Conservation (phyloP, 176 grass and related monocot species). For the Carex myosuroides region DNA sequence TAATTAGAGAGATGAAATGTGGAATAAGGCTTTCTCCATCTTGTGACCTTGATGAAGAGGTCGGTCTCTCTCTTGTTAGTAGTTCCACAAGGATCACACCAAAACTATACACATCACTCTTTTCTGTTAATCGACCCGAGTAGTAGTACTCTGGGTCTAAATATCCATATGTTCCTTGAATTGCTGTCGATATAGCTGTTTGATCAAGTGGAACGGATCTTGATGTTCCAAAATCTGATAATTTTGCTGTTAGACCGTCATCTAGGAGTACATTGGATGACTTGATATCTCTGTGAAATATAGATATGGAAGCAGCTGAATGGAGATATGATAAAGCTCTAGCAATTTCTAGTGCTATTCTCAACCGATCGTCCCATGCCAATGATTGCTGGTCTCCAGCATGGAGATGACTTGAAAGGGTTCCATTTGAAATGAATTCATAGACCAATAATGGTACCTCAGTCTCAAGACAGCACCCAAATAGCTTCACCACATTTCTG, state of each 20-base stretch:
- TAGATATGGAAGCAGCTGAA: conserved; percentile 30
- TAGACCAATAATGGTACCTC: conserved; percentile 45
- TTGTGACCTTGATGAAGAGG: conserved; percentile 2
- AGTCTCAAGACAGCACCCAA: conserved; percentile 52
- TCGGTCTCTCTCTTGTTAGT: conserved; percentile 32
- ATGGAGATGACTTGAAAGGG: conserved; percentile 44
- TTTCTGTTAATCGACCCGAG: conserved; percentile 25
- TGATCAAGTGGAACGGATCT: conserved; percentile 30
- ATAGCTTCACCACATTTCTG: conserved; percentile 42
- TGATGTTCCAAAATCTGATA: conserved; percentile 45
- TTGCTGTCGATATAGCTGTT: conserved; percentile 25
- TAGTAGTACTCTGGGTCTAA: conserved; percentile 37
- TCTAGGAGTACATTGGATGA: conserved; percentile 26
- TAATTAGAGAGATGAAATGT: conserved; percentile 17
- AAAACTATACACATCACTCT: conserved; percentile 47
- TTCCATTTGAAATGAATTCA: conserved; percentile 57
- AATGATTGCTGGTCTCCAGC: background rate
- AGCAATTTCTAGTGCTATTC: conserved; percentile 35
- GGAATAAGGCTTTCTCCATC: background rate
- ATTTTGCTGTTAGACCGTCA: conserved; percentile 29
- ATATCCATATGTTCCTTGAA: conserved; percentile 45
- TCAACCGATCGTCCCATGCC: conserved; percentile 31
- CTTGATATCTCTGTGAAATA: conserved; percentile 44
- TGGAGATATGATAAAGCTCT: conserved; percentile 35
- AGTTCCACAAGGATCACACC: conserved; percentile 40